Evolutionary conservation across 1,139 yeast species (phyloP).

Genomic region (Magnusiomyces ingens): DNA sequence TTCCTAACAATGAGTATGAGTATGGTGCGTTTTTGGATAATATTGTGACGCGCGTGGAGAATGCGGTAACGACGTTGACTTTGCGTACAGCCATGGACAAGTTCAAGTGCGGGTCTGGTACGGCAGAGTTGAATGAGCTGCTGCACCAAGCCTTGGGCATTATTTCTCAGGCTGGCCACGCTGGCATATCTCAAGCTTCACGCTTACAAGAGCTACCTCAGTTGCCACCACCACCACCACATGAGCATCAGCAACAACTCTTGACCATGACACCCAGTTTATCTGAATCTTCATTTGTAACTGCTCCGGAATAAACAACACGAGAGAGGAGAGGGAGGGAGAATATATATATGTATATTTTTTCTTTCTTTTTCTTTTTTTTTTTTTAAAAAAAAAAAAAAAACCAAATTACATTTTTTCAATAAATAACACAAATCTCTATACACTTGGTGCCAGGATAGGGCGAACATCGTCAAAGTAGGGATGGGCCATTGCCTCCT

Average conservation of each 20-base stretch:
- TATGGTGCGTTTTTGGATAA: constrained; percentile 50
- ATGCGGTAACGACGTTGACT: constrained; percentile 28
- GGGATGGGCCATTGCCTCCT: constrained; percentile 87
- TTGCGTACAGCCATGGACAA: constrained; percentile 11
- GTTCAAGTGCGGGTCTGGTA: background rate
- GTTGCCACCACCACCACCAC: too few relatives aligned
- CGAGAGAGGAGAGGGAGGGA: too few relatives aligned
- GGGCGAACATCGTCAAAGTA: constrained; percentile 45
- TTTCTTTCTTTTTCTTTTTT: too few relatives aligned
- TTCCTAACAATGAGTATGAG: constrained; percentile 33
- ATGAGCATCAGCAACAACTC: too few relatives aligned
- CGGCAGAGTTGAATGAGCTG: too few relatives aligned
- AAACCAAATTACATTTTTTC: background rate
- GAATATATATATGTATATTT: too few relatives aligned
- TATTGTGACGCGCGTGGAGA: constrained; percentile 57
- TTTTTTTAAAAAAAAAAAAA: background rate
- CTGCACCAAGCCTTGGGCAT: too few relatives aligned
- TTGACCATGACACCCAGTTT: background rate
- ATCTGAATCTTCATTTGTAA: constrained; percentile 3
- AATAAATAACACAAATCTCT: too few relatives aligned
- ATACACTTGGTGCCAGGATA: background rate
- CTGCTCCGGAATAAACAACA: background rate
- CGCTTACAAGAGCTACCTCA: too few relatives aligned
- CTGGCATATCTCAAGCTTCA: too few relatives aligned
- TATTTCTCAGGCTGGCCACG: too few relatives aligned